Percentiles rank a stretch among this genome's conserved stretches.
phyloP scores from a whole-genome alignment of 257 asterid species.

The Plantago major region DNA sequence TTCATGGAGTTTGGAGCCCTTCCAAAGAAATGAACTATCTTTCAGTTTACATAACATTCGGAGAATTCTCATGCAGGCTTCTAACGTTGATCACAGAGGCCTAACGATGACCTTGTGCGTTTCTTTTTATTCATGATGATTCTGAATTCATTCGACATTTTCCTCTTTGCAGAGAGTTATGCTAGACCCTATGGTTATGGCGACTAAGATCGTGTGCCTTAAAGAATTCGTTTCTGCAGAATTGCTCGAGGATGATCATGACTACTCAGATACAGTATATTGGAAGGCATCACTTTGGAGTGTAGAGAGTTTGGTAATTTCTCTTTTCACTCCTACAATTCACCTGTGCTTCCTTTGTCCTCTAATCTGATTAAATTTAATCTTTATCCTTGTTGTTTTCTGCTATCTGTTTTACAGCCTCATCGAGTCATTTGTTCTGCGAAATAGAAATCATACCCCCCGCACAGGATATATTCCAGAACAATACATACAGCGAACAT shows the following conservation, averaged over 20 bases:
- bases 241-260: constrained; percentile 71
- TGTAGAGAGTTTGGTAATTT: constrained; percentile 66
- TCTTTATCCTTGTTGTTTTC: constrained; percentile 20
- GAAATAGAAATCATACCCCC: constrained; percentile 16
- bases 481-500: neutral
- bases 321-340: constrained; percentile 18
- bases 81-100: too few relatives aligned
- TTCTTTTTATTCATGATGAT: neutral
- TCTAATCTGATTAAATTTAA: neutral
- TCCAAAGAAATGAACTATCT: too few relatives aligned
- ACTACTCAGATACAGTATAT: constrained; percentile 74
- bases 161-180: constrained; percentile 73
- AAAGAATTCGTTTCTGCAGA: constrained; percentile 64
- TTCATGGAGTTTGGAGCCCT: too few relatives aligned
- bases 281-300: constrained; percentile 88
- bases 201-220: constrained; percentile 80
- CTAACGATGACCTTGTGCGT: too few relatives aligned
- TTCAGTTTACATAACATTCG: too few relatives aligned
- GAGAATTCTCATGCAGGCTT: too few relatives aligned
- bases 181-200: constrained; percentile 47
- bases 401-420: constrained; percentile 32
- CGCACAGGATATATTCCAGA: constrained; percentile 19
- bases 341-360: neutral
- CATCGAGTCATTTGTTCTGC: constrained; percentile 23
- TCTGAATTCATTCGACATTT: too few relatives aligned